phyloP scores from a whole-genome alignment of 768 basidiomycete genomes.

The Agrocybe pediades region DNA sequence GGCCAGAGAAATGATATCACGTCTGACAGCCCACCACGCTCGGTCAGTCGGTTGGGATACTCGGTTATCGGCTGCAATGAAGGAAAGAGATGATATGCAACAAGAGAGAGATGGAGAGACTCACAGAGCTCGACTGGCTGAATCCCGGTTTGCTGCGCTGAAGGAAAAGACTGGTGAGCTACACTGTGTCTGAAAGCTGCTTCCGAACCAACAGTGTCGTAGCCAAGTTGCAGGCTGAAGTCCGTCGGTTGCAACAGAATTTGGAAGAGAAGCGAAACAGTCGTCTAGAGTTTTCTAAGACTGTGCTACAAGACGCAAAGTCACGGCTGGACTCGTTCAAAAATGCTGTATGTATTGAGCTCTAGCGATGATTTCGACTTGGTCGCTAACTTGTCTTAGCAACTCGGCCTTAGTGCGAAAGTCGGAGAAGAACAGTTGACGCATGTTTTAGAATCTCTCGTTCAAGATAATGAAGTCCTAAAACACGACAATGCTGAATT shows the following conservation, averaged over 20 bases:
- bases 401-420: conserved; percentile 41
- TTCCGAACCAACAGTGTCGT: conserved; percentile 2
- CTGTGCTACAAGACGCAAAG: conserved; percentile 66
- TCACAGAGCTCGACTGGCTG: conserved; percentile 67
- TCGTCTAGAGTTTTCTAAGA: conserved; percentile 67
- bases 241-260: conserved; percentile 62
- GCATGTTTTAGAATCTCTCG: conserved; percentile 78
- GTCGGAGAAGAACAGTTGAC: conserved; percentile 62
- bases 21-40: conserved; percentile 68
- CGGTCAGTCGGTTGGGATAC: conserved; percentile 73
- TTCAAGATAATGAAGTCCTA: conserved; percentile 80
- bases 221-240: conserved; percentile 75
- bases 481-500: conserved; percentile 84
- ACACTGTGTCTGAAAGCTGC: background rate
- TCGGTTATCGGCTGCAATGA: conserved; percentile 60
- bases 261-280: conserved; percentile 62
- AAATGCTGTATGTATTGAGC: conserved; percentile 48
- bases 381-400: conserved; percentile 28
- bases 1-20: conserved; percentile 63
- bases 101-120: conserved; percentile 79
- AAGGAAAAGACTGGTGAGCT: conserved; percentile 67
- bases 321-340: conserved; percentile 63
- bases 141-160: conserved; percentile 61
- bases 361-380: background rate
- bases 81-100: conserved; percentile 81